phyloP scores from a whole-genome alignment of 148 eudicot genomes.

The Silene conica region DNA sequence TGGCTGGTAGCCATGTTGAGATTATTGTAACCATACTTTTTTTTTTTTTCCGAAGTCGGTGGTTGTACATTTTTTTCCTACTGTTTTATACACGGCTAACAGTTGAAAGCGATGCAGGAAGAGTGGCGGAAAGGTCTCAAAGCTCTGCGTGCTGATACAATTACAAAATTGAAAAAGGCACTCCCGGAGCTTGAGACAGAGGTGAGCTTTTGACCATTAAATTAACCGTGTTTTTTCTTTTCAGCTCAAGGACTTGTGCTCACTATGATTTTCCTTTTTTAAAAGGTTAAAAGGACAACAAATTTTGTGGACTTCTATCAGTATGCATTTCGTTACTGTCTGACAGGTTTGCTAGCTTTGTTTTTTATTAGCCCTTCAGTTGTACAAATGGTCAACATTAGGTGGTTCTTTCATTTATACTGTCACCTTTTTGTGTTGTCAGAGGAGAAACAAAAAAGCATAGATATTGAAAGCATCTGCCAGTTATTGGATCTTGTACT shows the following conservation, averaged over 20 bases:
- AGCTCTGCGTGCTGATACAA: conserved; percentile 70
- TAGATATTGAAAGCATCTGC: conserved; percentile 90
- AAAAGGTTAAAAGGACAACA: conserved; percentile 67
- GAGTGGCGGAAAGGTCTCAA: conserved; percentile 93
- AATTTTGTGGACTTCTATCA: conserved; percentile 72
- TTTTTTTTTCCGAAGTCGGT: neutral
- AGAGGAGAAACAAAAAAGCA: conserved; percentile 97
- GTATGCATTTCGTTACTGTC: conserved; percentile 77
- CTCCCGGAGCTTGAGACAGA: conserved; percentile 78
- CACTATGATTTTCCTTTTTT: conserved; percentile 18
- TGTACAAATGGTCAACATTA: neutral
- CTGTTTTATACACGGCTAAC: conserved; percentile 2
- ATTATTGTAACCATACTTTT: neutral
- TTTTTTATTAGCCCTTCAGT: neutral
- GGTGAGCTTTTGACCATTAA: conserved; percentile 36
- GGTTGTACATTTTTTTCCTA: conserved; percentile 2
- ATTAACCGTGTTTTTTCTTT: neutral
- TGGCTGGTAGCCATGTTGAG: neutral
- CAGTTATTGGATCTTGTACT: conserved; percentile 80
- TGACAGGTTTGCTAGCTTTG: conserved; percentile 55
- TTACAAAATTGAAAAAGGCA: conserved; percentile 65
- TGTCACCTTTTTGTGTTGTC: conserved; percentile 14
- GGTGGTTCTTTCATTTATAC: neutral
- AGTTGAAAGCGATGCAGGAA: conserved; percentile 41
- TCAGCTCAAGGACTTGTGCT: neutral